phyloP scores from a whole-genome alignment of 2,329 filamentous ascomycete species.

The Alternaria angustiovoidea region DNA sequence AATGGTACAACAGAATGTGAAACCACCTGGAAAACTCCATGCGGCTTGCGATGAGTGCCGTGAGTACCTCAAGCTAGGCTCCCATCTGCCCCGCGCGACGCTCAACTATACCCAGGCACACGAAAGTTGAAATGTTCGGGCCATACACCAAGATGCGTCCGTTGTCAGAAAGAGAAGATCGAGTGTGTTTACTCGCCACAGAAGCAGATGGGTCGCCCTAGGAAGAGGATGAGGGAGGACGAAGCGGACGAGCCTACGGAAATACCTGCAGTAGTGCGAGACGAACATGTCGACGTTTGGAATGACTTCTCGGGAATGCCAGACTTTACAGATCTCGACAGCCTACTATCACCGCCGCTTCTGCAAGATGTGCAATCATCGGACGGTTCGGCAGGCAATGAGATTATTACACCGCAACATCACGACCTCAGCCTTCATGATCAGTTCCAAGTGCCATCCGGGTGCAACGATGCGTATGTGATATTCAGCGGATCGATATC shows the following conservation, averaged over 20 bases:
- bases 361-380: conserved; percentile 10
- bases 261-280: conserved; percentile 4
- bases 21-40: conserved; percentile 39
- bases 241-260: conserved; percentile 12
- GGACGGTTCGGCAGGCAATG: conserved; percentile 9
- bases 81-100: neutral
- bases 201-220: conserved; percentile 61
- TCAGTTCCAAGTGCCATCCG: conserved; percentile 10
- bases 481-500: neutral
- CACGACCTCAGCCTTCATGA: conserved; percentile 14
- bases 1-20: conserved; percentile 27
- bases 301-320: conserved; percentile 10
- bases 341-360: conserved; percentile 22
- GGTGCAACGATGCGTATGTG: conserved; percentile 25
- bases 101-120: conserved; percentile 43
- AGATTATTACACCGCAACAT: conserved; percentile 10
- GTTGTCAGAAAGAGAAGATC: conserved; percentile 54
- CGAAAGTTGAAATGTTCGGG: conserved; percentile 61
- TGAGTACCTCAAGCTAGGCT: conserved; percentile 28
- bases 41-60: conserved; percentile 49
- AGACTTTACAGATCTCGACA: conserved; percentile 19
- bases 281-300: conserved; percentile 3
- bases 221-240: conserved; percentile 54
- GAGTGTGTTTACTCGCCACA: conserved; percentile 57
- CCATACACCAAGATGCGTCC: conserved; percentile 51